Conservation (phyloP, 2,329 filamentous ascomycete species). For the Botrytis byssoidea region DNA sequence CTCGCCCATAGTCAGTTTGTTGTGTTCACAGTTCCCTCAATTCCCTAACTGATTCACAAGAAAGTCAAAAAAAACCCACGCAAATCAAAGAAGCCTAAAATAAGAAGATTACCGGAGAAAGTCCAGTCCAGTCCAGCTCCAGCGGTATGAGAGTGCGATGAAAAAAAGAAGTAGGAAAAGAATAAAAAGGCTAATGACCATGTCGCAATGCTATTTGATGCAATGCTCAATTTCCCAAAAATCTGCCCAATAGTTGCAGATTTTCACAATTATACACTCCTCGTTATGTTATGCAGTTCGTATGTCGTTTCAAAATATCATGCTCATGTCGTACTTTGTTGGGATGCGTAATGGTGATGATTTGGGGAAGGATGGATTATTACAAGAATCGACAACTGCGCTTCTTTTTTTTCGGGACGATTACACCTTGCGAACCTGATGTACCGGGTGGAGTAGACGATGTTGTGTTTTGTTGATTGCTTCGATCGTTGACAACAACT, state of each 20-base stretch:
- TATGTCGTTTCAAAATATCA: conserved; percentile 36
- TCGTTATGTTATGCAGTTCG: conserved; percentile 38
- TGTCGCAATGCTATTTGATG: conserved; percentile 21
- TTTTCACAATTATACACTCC: conserved; percentile 29
- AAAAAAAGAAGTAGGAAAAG: conserved; percentile 11
- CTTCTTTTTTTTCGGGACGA: conserved; percentile 70
- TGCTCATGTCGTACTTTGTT: conserved; percentile 23
- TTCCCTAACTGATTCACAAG: conserved; percentile 22
- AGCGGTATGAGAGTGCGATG: conserved; percentile 17
- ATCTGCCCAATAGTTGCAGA: conserved; percentile 14
- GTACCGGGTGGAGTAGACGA: conserved; percentile 25
- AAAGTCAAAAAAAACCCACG: conserved; percentile 11
- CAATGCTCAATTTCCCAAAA: conserved; percentile 22
- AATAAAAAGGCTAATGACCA: conserved; percentile 5
- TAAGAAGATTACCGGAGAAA: conserved; percentile 18
- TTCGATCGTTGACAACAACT: conserved; percentile 77
- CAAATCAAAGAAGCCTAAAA: conserved; percentile 22
- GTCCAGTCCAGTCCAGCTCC: conserved; percentile 15
- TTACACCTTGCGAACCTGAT: conserved; percentile 40
- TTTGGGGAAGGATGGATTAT: conserved; percentile 25
- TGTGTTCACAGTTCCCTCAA: conserved; percentile 19
- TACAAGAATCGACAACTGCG: conserved; percentile 78
- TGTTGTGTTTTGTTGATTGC: conserved; percentile 45
- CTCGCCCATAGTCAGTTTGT: conserved; percentile 18
- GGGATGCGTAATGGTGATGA: conserved; percentile 11